Conservation (phyloP, 805 yeast species). For the Saccharomycopsis fibuligera region DNA sequence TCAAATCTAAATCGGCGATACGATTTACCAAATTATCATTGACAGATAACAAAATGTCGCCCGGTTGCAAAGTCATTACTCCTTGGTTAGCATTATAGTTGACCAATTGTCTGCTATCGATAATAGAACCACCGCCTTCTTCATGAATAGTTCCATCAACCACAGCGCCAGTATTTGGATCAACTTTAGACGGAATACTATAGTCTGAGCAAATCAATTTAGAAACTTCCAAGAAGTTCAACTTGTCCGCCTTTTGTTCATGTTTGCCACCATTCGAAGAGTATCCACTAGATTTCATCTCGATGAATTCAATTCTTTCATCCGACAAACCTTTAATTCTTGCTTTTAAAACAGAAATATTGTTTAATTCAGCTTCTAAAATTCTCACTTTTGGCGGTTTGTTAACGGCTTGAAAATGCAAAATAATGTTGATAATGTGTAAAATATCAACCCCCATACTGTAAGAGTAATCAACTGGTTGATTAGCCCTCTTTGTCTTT, state of each 20-base stretch:
- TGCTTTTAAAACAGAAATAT: constrained; percentile 21
- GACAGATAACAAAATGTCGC: constrained; percentile 21
- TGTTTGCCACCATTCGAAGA: neutral
- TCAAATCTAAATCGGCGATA: constrained; percentile 22
- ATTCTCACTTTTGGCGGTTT: constrained; percentile 22
- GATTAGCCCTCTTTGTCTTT: constrained; percentile 12
- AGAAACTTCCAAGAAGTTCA: constrained; percentile 21
- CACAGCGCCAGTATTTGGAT: constrained; percentile 13
- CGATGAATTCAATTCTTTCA: constrained; percentile 20
- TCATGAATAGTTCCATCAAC: constrained; percentile 1
- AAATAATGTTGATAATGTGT: constrained; percentile 21
- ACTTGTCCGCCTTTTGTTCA: constrained; percentile 9
- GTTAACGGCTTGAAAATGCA: constrained; percentile 22
- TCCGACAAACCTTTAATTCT: constrained; percentile 21
- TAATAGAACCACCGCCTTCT: constrained; percentile 13
- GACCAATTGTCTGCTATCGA: constrained; percentile 18
- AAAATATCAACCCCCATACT: constrained; percentile 23
- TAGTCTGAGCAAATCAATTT: constrained; percentile 22
- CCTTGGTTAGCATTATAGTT: constrained; percentile 15
- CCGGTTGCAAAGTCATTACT: constrained; percentile 21
- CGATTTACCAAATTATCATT: constrained; percentile 21
- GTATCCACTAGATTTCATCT: constrained; percentile 19
- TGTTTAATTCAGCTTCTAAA: constrained; percentile 21
- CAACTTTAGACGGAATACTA: constrained; percentile 17
- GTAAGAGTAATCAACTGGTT: constrained; percentile 21